phyloP scores from a whole-genome alignment of 768 basidiomycete species.

The Dioszegia crocea region DNA sequence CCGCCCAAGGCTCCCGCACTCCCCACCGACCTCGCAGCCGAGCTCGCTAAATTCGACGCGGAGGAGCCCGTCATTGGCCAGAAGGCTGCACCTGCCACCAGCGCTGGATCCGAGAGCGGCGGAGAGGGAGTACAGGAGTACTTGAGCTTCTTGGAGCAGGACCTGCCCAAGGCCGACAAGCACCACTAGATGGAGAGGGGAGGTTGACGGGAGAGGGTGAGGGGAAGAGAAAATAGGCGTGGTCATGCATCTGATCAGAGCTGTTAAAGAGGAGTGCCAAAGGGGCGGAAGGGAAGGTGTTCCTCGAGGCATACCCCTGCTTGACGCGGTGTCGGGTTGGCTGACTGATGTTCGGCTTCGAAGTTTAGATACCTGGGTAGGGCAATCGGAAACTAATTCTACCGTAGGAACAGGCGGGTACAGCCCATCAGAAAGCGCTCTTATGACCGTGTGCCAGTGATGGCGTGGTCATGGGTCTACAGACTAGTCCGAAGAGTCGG shows the following conservation, averaged over 20 bases:
- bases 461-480: too few relatives aligned
- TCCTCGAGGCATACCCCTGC: too few relatives aligned
- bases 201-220: neutral
- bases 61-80: constrained; percentile 61
- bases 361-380: too few relatives aligned
- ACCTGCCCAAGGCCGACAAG: constrained; percentile 63
- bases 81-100: constrained; percentile 45
- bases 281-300: too few relatives aligned
- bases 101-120: constrained; percentile 47
- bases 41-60: constrained; percentile 77
- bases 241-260: constrained; percentile 6
- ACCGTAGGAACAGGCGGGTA: too few relatives aligned
- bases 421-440: too few relatives aligned
- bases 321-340: too few relatives aligned
- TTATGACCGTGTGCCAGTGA: too few relatives aligned
- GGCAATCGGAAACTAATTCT: too few relatives aligned
- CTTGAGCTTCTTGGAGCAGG: constrained; percentile 75
- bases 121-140: constrained; percentile 67
- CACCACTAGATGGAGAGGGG: constrained; percentile 53
- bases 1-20: constrained; percentile 70
- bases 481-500: too few relatives aligned
- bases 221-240: neutral
- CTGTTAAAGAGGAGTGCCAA: too few relatives aligned
- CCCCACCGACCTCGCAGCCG: constrained; percentile 77
- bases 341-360: too few relatives aligned